These are phyloP conservation scores for Paraglomus brasilianum DNA, from an alignment of 192 early-diverging fungal genomes.

Conservation along the genomic window DNA sequence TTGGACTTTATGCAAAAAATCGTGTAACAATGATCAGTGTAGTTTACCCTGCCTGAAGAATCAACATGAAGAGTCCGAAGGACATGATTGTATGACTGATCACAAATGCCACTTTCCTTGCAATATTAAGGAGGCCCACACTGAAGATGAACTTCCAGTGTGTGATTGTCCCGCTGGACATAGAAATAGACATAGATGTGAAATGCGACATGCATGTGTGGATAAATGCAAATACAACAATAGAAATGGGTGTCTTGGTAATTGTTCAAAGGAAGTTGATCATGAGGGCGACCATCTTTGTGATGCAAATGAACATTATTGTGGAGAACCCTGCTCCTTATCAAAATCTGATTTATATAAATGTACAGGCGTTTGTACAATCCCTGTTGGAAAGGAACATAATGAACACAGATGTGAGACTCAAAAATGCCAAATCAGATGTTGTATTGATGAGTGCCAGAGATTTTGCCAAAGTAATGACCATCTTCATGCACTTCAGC, in stretches of 20 bases:
- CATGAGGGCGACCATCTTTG: slow-evolving; percentile 36
- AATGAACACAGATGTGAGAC: slow-evolving; percentile 33
- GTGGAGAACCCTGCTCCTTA: slow-evolving; percentile 39
- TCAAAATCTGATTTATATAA: not conserved
- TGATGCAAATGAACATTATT: slow-evolving; percentile 34
- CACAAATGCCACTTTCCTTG: slow-evolving; percentile 15
- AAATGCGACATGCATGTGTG: slow-evolving; percentile 16
- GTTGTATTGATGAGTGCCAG: slow-evolving; percentile 5
- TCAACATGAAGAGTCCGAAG: not conserved
- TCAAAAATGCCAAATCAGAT: slow-evolving; percentile 19
- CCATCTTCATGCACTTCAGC: slow-evolving; percentile 18
- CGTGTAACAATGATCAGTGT: not conserved
- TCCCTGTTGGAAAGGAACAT: slow-evolving; percentile 27
- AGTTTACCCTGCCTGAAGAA: not conserved
- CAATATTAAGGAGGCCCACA: slow-evolving; percentile 22
- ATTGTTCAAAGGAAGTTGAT: slow-evolving; percentile 18
- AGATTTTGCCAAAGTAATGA: slow-evolving; percentile 3
- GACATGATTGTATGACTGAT: slow-evolving; percentile 14
- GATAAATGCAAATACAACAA: slow-evolving; percentile 4
- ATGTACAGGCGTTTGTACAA: not conserved
- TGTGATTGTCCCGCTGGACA: slow-evolving; percentile 7
- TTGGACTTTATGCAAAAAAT: not conserved
- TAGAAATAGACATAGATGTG: slow-evolving; percentile 12
- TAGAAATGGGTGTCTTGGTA: slow-evolving; percentile 5
- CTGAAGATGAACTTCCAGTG: not conserved